phyloP scores from a whole-genome alignment of 768 basidiomycete species.

The Rhizopogon vesiculosus region DNA sequence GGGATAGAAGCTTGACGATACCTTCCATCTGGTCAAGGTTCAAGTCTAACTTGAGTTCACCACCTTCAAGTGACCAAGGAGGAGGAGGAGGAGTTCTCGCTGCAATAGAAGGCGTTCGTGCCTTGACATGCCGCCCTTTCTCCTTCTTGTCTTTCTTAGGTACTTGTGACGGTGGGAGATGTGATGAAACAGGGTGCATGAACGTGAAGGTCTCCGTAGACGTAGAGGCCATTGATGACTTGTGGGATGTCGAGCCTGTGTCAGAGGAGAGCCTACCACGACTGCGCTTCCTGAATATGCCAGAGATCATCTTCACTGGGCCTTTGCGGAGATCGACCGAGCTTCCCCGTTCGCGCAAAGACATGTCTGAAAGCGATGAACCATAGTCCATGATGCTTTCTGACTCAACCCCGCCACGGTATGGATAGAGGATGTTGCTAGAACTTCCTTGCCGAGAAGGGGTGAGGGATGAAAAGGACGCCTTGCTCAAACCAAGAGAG shows the following conservation, averaged over 20 bases:
- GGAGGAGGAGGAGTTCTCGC: slow-evolving; percentile 8
- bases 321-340: slow-evolving; percentile 40
- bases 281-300: slow-evolving; percentile 37
- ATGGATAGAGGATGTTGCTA: slow-evolving; percentile 21
- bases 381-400: slow-evolving; percentile 22
- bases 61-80: slow-evolving; percentile 17
- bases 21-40: slow-evolving; percentile 67
- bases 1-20: slow-evolving; percentile 50
- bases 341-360: slow-evolving; percentile 34
- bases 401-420: slow-evolving; percentile 24
- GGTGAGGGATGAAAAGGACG: slow-evolving; percentile 33
- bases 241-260: slow-evolving; percentile 1
- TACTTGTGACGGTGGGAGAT: slow-evolving; percentile 8
- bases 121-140: slow-evolving; percentile 17
- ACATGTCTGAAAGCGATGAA: slow-evolving; percentile 29
- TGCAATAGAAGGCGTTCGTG: slow-evolving; percentile 18
- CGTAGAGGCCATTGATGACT: background rate
- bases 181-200: slow-evolving; percentile 5
- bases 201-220: background rate
- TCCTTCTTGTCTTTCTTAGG: slow-evolving; percentile 34
- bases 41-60: slow-evolving; percentile 16
- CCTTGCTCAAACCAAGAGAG: slow-evolving; percentile 22
- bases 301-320: slow-evolving; percentile 20
- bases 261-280: slow-evolving; percentile 35
- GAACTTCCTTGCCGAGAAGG: slow-evolving; percentile 29